Percentiles rank a stretch among this genome's conserved stretches.
Evolutionary conservation across 1,284 basidiomycete species (phyloP).

Genomic region (Leccinum pachyderme): DNA sequence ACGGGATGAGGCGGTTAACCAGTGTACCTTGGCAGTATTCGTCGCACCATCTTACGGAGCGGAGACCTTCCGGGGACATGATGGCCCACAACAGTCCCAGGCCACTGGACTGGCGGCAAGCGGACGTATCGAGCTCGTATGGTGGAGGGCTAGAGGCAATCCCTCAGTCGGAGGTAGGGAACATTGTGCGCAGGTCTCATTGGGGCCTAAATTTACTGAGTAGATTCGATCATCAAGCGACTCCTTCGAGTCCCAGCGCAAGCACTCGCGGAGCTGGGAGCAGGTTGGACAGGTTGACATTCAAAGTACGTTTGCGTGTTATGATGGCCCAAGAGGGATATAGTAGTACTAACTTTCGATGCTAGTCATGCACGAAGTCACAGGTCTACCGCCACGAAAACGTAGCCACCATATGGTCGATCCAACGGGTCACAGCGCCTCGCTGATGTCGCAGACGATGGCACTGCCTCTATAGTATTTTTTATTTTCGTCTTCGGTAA

Average conservation of each 20-base stretch:
- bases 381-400: constrained; percentile 54
- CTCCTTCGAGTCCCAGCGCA: constrained; percentile 46
- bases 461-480: constrained; percentile 34
- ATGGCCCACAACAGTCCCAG: constrained; percentile 41
- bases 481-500: constrained; percentile 17
- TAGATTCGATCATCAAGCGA: constrained; percentile 42
- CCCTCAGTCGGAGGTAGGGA: constrained; percentile 51
- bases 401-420: constrained; percentile 60
- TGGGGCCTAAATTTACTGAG: constrained; percentile 32
- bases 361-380: constrained; percentile 42
- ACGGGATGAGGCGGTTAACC: constrained; percentile 21
- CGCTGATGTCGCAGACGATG: constrained; percentile 50
- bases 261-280: constrained; percentile 60
- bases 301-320: constrained; percentile 24
- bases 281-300: constrained; percentile 43
- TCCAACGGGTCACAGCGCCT: constrained; percentile 39
- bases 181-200: constrained; percentile 12
- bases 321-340: constrained; percentile 17
- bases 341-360: constrained; percentile 15
- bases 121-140: constrained; percentile 49
- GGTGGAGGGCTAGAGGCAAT: constrained; percentile 39
- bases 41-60: constrained; percentile 35
- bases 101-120: constrained; percentile 50
- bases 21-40: constrained; percentile 27
- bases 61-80: constrained; percentile 34